phyloP scores from a whole-genome alignment of 139 green algal species.

The Pleodorina starrii region DNA sequence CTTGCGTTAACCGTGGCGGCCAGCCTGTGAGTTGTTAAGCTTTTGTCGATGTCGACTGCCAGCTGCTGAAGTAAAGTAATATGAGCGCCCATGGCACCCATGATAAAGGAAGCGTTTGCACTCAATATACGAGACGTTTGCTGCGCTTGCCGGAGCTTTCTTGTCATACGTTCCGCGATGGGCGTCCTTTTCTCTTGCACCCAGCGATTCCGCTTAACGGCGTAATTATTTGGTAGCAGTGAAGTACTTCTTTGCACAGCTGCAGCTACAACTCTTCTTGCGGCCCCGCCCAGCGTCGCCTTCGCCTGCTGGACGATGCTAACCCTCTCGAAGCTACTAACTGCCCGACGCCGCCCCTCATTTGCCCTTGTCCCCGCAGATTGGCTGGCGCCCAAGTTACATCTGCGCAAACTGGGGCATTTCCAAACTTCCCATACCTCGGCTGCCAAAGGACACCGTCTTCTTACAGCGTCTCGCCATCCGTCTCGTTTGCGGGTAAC shows the following conservation, averaged over 20 bases:
- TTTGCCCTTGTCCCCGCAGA: neutral
- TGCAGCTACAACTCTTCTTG: too few species aligned
- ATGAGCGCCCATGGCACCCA: too few species aligned
- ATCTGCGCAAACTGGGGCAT: neutral
- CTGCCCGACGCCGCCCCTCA: neutral
- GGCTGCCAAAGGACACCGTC: neutral
- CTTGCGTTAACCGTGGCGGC: neutral
- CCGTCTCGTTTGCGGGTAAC: neutral
- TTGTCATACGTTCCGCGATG: too few species aligned
- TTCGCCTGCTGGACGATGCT: too few species aligned
- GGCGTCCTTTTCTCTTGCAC: neutral
- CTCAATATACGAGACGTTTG: too few species aligned
- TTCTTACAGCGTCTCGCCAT: neutral
- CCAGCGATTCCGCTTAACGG: too few species aligned
- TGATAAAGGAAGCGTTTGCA: too few species aligned
- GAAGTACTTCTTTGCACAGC: neutral
- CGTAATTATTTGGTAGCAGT: neutral
- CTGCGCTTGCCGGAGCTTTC: too few species aligned
- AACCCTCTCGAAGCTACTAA: neutral
- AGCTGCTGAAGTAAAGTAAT: too few species aligned
- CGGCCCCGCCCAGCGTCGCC: too few species aligned
- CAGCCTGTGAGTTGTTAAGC: neutral
- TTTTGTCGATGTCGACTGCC: neutral
- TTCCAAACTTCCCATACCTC: conserved; percentile 14
- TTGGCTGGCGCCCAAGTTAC: neutral